A percentile compares a stretch with the other conserved stretches of the same genome.
Conservation (phyloP, 179 eudicot species). For the Nepenthes alata region DNA sequence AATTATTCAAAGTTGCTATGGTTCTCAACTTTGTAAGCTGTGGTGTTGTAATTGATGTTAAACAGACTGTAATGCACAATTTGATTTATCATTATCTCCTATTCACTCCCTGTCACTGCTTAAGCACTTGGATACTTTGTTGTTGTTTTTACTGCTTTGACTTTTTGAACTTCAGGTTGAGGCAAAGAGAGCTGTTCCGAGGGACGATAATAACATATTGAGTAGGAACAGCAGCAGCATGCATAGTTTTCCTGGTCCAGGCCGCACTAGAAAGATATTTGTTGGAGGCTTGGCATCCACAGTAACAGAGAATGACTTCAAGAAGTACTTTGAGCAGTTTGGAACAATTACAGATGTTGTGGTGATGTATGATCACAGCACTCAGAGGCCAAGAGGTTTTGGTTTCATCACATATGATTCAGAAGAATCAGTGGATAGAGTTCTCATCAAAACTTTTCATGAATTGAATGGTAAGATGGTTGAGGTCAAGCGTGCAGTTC, state of each 20-base stretch:
- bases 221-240: conserved; percentile 65
- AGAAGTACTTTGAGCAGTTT: conserved; percentile 62
- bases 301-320: conserved; percentile 63
- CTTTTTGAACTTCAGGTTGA: conserved; percentile 41
- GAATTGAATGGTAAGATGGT: conserved; percentile 72
- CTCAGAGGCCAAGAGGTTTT: conserved; percentile 81
- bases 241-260: conserved; percentile 61
- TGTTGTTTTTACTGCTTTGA: conserved; percentile 1
- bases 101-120: neutral
- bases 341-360: conserved; percentile 73
- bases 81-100: neutral
- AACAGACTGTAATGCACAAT: neutral
- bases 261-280: conserved; percentile 75
- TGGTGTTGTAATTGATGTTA: neutral
- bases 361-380: conserved; percentile 82
- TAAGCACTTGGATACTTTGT: neutral
- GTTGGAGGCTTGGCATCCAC: conserved; percentile 85
- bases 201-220: conserved; percentile 57
- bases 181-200: conserved; percentile 83
- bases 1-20: neutral
- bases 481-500: conserved; percentile 83
- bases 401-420: conserved; percentile 77
- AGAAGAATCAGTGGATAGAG: conserved; percentile 72
- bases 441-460: conserved; percentile 54
- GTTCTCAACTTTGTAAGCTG: too few relatives aligned